Percentiles rank a stretch among this genome's conserved stretches.
Evolutionary conservation across 2,329 filamentous ascomycete species (phyloP).

Genomic region (Cordyceps militaris): DNA sequence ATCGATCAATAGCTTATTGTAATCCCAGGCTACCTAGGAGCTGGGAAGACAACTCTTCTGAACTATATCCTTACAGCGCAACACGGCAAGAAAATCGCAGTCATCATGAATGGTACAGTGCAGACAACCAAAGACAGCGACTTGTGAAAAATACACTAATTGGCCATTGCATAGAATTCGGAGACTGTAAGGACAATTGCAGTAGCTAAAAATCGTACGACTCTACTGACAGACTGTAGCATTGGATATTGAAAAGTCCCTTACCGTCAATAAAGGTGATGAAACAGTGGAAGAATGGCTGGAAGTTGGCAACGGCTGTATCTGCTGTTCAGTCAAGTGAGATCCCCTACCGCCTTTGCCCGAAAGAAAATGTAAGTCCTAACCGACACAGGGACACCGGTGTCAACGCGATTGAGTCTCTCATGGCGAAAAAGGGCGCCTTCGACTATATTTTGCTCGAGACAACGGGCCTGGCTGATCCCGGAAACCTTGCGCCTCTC

Average conservation of each 20-base stretch:
- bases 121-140: constrained; percentile 7
- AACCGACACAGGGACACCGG: constrained; percentile 64
- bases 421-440: constrained; percentile 88
- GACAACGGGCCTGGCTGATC: constrained; percentile 91
- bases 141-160: constrained; percentile 14
- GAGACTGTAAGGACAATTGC: constrained; percentile 57
- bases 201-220: background rate
- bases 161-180: constrained; percentile 54
- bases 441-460: constrained; percentile 98
- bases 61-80: constrained; percentile 94
- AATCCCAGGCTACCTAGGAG: constrained; percentile 79
- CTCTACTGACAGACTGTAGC: constrained; percentile 42
- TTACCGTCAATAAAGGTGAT: constrained; percentile 80
- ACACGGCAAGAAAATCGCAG: constrained; percentile 96
- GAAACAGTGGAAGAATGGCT: constrained; percentile 90
- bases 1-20: background rate
- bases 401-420: constrained; percentile 86
- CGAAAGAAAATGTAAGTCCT: constrained; percentile 14
- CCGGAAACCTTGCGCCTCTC: constrained; percentile 87
- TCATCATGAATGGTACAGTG: constrained; percentile 76
- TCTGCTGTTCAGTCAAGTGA: constrained; percentile 95
- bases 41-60: constrained; percentile 89
- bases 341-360: background rate
- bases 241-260: constrained; percentile 88
- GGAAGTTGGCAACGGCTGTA: constrained; percentile 91